A percentile compares a stretch with the other conserved stretches of the same genome.
Conservation (phyloP, 352 stramenopile species). For the Thalassiosira sp. region DNA sequence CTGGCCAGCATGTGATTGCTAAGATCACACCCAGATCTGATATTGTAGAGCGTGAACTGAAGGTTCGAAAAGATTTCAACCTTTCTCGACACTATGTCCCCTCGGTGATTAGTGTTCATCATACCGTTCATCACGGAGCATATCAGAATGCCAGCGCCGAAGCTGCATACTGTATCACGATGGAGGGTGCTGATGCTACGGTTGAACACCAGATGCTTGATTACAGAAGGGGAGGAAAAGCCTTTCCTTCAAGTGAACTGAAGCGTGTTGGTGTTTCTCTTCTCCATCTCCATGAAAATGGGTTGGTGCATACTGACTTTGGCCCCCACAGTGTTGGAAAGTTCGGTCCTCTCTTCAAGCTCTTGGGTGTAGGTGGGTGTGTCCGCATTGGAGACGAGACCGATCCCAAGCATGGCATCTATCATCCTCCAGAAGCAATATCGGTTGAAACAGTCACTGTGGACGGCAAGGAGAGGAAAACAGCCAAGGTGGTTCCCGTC, state of each 20-base stretch:
- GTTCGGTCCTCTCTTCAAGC: constrained; percentile 79
- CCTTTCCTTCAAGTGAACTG: constrained; percentile 74
- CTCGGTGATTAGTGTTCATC: constrained; percentile 82
- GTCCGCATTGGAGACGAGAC: constrained; percentile 64
- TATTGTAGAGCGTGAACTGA: constrained; percentile 81
- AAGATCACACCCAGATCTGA: constrained; percentile 82
- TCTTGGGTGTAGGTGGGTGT: constrained; percentile 78
- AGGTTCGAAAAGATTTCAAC: constrained; percentile 80
- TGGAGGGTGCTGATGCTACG: constrained; percentile 82
- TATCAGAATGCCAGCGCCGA: constrained; percentile 83
- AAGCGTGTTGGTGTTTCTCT: constrained; percentile 80
- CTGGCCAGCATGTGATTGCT: constrained; percentile 82
- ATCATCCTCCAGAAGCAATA: constrained; percentile 80
- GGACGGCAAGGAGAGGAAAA: constrained; percentile 64
- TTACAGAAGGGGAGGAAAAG: constrained; percentile 72
- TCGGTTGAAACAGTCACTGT: constrained; percentile 60
- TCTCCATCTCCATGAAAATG: constrained; percentile 81
- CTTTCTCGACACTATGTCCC: constrained; percentile 82
- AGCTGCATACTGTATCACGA: constrained; percentile 83
- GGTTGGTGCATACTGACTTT: constrained; percentile 82
- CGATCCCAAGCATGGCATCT: constrained; percentile 78
- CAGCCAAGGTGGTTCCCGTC: constrained; percentile 67
- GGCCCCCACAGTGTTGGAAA: constrained; percentile 83
- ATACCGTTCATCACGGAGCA: constrained; percentile 81
- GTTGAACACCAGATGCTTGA: constrained; percentile 83